A percentile compares a stretch with the other conserved stretches of the same genome.
Evolutionary conservation across 768 basidiomycete genomes (phyloP).

Genomic region (Lactifluus subvellereus): DNA sequence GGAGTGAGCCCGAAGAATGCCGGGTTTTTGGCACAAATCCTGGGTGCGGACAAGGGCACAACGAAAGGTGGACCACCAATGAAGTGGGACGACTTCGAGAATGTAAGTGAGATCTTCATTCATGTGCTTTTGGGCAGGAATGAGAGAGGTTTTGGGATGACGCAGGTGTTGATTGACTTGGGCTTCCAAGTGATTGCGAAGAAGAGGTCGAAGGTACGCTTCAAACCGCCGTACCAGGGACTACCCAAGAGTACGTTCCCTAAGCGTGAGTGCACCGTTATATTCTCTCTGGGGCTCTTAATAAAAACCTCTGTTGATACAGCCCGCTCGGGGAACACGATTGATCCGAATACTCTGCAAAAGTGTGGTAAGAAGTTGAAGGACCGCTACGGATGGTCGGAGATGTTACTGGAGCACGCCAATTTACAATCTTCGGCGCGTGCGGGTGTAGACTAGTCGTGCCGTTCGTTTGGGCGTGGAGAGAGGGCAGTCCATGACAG

Average conservation of each 20-base stretch:
- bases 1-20: conserved; percentile 25
- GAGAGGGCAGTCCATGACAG: neutral
- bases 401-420: conserved; percentile 23
- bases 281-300: neutral
- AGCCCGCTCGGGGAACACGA: conserved; percentile 31
- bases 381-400: conserved; percentile 30
- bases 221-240: conserved; percentile 28
- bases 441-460: neutral
- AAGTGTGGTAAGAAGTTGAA: conserved; percentile 28
- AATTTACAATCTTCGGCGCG: neutral
- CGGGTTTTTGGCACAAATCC: conserved; percentile 23
- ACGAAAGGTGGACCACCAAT: conserved; percentile 27
- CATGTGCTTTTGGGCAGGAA: neutral
- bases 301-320: neutral
- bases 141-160: neutral
- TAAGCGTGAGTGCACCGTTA: conserved; percentile 25
- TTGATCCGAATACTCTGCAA: conserved; percentile 27
- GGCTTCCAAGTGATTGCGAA: conserved; percentile 30
- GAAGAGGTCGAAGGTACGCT: conserved; percentile 31
- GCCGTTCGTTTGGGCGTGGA: neutral
- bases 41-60: conserved; percentile 25
- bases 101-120: conserved; percentile 19
- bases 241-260: conserved; percentile 30
- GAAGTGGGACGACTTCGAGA: conserved; percentile 33
- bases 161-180: conserved; percentile 30